Base-by-base conservation (phyloP, 2,329 filamentous ascomycete species). In the Colletotrichum tabaci region DNA sequence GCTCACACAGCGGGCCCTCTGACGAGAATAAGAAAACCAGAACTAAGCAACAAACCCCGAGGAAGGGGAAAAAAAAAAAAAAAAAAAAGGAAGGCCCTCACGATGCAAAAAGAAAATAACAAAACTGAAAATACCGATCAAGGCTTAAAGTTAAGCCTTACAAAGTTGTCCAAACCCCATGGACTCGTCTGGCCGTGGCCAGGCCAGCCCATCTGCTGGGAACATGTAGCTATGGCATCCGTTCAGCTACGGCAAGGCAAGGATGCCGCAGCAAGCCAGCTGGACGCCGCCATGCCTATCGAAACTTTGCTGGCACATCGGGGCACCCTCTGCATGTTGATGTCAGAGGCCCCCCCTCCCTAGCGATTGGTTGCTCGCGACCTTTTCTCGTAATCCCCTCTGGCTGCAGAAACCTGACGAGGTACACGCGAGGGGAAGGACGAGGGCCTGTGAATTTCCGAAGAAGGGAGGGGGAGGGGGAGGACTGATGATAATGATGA, bases 231-330 rank as follows among this genome's bases (percentile, higher is more conserved):
- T 38, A 46, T 60, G 52, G 42, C 56, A 40, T 67, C 67, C 53
- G 57, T 40, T 60, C 65, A 53, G 30, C 68, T 44, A 67, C 56
- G 21, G 13, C 40, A 13, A 8, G 10, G 57, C 64, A 67, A 42
- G 64, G 52, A 40, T 67, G 47, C 21, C 64, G 57, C 65, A 52
- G 52, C 64, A 2, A 26, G 35, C 57, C 16, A 49, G 30, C 8
- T 35, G 30, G 56, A n/a, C 4, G 40, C 13, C n/a, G 21, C 58
- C 7, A 46, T 55, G 46, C 63, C 52, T 67, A 67, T 71, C 64
- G 64, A 71, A 40, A 68, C 64, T 68, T 71, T 68, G 57, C 68
- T 57, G 52, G 65, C 46, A 46, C 68, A 71, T 71, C 65, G 68
- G 68, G 46, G 38, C 38, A 38, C 61, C 49, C 47, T 57, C 56